Conservation (phyloP, 1,284 basidiomycete genomes). For the Porogramme epimiltina region DNA sequence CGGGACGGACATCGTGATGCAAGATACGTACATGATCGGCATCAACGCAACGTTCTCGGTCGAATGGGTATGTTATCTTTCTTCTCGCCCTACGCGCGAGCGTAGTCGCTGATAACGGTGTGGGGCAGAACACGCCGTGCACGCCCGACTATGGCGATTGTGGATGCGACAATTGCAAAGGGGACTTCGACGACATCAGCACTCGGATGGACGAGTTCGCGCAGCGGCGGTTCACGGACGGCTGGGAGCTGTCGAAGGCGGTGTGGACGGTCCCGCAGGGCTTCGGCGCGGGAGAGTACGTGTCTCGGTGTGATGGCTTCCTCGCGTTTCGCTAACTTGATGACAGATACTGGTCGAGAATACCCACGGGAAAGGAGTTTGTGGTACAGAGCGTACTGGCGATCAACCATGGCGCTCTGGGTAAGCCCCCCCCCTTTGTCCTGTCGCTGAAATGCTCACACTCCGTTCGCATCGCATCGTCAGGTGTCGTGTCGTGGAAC, state of each 20-base stretch:
- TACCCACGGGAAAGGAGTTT: conserved; percentile 70
- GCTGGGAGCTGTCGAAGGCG: conserved; percentile 63
- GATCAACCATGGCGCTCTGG: conserved; percentile 71
- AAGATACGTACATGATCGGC: conserved; percentile 60
- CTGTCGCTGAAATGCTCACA: too few relatives aligned
- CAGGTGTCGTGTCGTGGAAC: conserved; percentile 69
- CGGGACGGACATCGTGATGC: conserved; percentile 65
- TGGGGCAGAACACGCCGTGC: conserved; percentile 45
- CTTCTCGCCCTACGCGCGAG: too few relatives aligned
- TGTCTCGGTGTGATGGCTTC: too few relatives aligned
- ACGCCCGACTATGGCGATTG: conserved; percentile 68
- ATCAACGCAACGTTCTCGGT: conserved; percentile 70
- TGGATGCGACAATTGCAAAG: conserved; percentile 59
- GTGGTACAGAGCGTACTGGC: conserved; percentile 63
- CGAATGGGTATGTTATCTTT: conserved; percentile 38
- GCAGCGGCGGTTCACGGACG: conserved; percentile 56
- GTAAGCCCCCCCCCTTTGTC: conserved; percentile 28
- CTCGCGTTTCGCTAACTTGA: too few relatives aligned
- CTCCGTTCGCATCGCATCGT: conserved; percentile 4
- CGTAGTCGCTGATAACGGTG: not conserved
- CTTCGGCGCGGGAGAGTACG: conserved; percentile 63
- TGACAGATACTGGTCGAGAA: conserved; percentile 67
- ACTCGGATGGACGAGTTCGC: conserved; percentile 64
- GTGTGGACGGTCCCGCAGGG: conserved; percentile 80
- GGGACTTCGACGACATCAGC: conserved; percentile 62